Base-by-base conservation (phyloP, 768 basidiomycete species). In the Cantharellus anzutake region DNA sequence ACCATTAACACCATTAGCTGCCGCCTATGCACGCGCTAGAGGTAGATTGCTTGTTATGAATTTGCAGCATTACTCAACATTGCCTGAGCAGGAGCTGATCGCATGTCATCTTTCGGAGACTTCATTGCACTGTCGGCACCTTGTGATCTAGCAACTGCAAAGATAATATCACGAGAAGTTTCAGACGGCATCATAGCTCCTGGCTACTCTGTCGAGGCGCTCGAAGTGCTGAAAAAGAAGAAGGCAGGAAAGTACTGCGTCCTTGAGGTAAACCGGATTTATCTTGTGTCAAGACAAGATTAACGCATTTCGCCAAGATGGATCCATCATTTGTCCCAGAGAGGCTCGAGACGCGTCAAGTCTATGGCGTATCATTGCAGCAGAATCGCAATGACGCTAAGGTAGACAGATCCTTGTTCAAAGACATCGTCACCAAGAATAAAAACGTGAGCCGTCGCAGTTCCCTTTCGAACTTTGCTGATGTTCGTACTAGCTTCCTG, bases 31-130 rank as follows among this genome's bases (percentile, higher is more conserved):
- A 52, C 83, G 96, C 52, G 96, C 96, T 55, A 82, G 96, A 68
- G 94, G 89, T 84, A 57, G 11, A 2, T 4, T 7, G 5, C 37
- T 44, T 3, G 14, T 20, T 39, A 4, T 35, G 4, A 38, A 41
- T 5, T 59, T 53, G 40, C 16, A 0, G 29, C 56, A 35, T 4
- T 3, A 11, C 35, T 55, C 14, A 55, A 7, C 7, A 11, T 37
- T 7, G 35, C 35, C 14, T 11, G 7, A 14, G 14, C 64, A 88
- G 87, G 92, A 60, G 94, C 96, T 34, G 96, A 99, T 70, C 83
- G 96, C 59, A 99, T 99, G 96, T 97, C 94, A 0, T 97, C 94
- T 2, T 99, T 98, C 69, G 96, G 96, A 3, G 96, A 99, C 73
- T 99, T 98, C 70, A 93, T 99, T 66, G 96, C 92, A 0, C 77